phyloP scores from a whole-genome alignment of 306 rosid species.

The Pachyrhizus erosus region DNA sequence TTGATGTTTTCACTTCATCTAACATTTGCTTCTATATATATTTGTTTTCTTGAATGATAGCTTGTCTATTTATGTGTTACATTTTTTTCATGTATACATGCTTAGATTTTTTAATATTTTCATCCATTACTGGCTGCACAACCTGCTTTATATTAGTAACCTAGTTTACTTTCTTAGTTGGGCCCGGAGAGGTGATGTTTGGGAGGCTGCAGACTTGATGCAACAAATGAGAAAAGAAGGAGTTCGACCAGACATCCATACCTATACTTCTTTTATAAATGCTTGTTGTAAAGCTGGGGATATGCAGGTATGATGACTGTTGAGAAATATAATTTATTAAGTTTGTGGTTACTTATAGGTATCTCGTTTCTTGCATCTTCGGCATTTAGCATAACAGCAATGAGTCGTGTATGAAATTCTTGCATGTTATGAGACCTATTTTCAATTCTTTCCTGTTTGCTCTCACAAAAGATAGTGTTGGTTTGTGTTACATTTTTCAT shows the following conservation, averaged over 20 bases:
- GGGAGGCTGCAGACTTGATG: conserved; percentile 99
- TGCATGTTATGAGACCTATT: conserved; percentile 12
- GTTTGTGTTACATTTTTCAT: background rate
- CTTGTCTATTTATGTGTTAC: background rate
- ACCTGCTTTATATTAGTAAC: conserved; percentile 27
- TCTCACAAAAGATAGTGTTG: background rate
- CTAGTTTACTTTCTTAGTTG: conserved; percentile 60
- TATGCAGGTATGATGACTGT: conserved; percentile 68
- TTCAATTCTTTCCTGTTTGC: background rate
- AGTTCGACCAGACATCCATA: conserved; percentile 88
- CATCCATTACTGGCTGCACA: background rate
- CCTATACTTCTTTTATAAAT: conserved; percentile 92
- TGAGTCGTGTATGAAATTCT: background rate
- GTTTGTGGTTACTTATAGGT: background rate
- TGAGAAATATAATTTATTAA: conserved; percentile 25
- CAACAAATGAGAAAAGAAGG: conserved; percentile 88
- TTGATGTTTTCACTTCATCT: background rate
- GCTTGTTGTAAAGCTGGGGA: conserved; percentile 98
- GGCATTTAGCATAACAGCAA: background rate
- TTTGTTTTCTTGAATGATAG: conserved; percentile 1
- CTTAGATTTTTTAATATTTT: conserved; percentile 2
- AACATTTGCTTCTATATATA: background rate
- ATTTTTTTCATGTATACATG: background rate
- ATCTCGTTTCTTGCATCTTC: background rate
- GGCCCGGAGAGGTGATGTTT: conserved; percentile 98